Evolutionary conservation across 345 rosid genomes (phyloP).

Genomic region (Linum tenue): DNA sequence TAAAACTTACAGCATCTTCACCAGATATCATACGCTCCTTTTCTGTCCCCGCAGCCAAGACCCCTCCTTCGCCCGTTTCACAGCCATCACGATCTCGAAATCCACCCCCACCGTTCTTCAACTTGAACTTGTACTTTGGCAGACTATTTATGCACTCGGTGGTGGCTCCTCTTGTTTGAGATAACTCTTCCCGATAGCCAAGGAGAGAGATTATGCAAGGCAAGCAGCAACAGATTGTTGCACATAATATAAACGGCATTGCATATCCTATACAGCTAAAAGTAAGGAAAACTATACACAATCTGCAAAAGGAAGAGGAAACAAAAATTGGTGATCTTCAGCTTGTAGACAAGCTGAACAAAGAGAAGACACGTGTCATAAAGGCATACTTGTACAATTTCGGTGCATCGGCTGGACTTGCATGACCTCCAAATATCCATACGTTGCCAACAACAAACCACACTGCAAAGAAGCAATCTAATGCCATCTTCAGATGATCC

Average conservation of each 20-base stretch:
- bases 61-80: slow-evolving; percentile 50
- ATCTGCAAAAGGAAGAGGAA: slow-evolving; percentile 41
- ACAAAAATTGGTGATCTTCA: slow-evolving; percentile 5
- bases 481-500: slow-evolving; percentile 83
- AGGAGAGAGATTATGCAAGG: slow-evolving; percentile 87
- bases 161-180: slow-evolving; percentile 74
- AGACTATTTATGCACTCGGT: slow-evolving; percentile 52
- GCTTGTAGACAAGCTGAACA: background rate
- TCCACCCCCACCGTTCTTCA: slow-evolving; percentile 22
- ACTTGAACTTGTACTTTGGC: slow-evolving; percentile 68
- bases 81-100: slow-evolving; percentile 25
- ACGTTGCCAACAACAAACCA: slow-evolving; percentile 97
- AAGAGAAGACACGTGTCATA: background rate
- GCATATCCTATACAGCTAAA: slow-evolving; percentile 91
- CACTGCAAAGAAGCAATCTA: slow-evolving; percentile 87
- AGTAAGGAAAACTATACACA: slow-evolving; percentile 87
- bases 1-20: slow-evolving; percentile 79
- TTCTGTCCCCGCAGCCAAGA: slow-evolving; percentile 57
- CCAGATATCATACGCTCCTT: slow-evolving; percentile 64
- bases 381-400: slow-evolving; percentile 59
- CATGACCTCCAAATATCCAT: slow-evolving; percentile 85
- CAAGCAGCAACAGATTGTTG: slow-evolving; percentile 83
- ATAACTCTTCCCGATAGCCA: slow-evolving; percentile 61
- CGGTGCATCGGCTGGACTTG: slow-evolving; percentile 72
- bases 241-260: slow-evolving; percentile 85